Conservation (phyloP, 345 rosid genomes). For the Eucalyptus camaldulensis region DNA sequence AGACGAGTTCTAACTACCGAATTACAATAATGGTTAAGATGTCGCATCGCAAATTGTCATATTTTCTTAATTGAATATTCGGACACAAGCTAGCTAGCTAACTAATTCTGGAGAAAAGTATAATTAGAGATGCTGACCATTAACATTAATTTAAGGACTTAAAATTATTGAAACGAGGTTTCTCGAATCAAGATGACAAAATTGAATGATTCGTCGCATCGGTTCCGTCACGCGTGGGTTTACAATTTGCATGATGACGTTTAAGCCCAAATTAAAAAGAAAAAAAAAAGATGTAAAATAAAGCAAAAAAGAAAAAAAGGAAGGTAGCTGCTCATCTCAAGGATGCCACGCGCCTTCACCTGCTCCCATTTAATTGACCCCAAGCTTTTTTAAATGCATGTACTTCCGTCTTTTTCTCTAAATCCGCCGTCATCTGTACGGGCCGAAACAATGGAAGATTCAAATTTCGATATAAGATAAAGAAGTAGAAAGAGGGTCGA, state of each 20-base stretch:
- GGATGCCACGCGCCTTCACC: neutral
- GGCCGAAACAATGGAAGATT: neutral
- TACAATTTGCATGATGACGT: neutral
- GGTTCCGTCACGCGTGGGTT: neutral
- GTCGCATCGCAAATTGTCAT: too few species aligned
- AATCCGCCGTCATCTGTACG: neutral
- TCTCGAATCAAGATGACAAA: neutral
- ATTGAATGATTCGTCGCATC: neutral
- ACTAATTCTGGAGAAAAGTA: too few species aligned
- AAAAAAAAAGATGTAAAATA: too few species aligned
- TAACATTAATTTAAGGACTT: neutral
- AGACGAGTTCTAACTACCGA: too few species aligned
- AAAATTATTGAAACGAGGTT: neutral
- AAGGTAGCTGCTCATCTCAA: too few species aligned
- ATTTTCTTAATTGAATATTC: too few species aligned
- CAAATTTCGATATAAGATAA: neutral
- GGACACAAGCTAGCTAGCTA: too few species aligned
- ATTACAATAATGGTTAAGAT: accelerated
- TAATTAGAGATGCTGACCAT: too few species aligned
- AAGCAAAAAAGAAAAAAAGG: too few species aligned
- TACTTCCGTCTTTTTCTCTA: neutral
- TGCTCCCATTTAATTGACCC: neutral
- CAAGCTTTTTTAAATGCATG: neutral
- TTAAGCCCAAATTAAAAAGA: neutral
- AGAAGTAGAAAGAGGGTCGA: neutral